Conservation (phyloP, 495 filamentous ascomycete genomes). For the Mycothermus thermophilus region DNA sequence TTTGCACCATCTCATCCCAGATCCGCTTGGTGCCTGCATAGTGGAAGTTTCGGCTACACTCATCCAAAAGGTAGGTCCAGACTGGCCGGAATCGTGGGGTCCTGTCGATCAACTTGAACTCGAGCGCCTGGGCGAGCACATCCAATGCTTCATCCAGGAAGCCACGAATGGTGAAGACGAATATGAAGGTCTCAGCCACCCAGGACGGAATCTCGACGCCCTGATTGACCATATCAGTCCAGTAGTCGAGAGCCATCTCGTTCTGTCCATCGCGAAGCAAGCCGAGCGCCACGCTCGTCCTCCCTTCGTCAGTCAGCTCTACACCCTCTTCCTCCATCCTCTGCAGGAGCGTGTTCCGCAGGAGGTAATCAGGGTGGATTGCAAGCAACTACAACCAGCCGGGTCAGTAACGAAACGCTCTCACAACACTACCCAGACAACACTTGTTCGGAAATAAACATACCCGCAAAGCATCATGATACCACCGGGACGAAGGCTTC, state of each 20-base stretch:
- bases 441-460: constrained; percentile 11
- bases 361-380: constrained; percentile 72
- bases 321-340: constrained; percentile 62
- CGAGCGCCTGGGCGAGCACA: constrained; percentile 37
- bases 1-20: constrained; percentile 47
- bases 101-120: too few relatives aligned
- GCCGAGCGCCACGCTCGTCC: constrained; percentile 55
- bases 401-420: constrained; percentile 6
- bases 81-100: too few relatives aligned
- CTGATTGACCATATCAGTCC: constrained; percentile 50
- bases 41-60: constrained; percentile 38
- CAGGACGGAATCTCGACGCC: constrained; percentile 46
- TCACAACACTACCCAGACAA: not conserved
- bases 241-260: constrained; percentile 63
- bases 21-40: constrained; percentile 36
- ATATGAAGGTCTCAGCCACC: constrained; percentile 64
- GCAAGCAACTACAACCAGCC: constrained; percentile 45
- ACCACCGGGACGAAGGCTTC: constrained; percentile 45
- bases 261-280: constrained; percentile 66
- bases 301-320: constrained; percentile 46
- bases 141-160: constrained; percentile 64
- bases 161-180: constrained; percentile 49
- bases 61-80: constrained; percentile 63
- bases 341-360: constrained; percentile 54
- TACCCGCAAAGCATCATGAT: constrained; percentile 61